phyloP scores from a whole-genome alignment of 139 green algal species.

The Chlorella sp. region DNA sequence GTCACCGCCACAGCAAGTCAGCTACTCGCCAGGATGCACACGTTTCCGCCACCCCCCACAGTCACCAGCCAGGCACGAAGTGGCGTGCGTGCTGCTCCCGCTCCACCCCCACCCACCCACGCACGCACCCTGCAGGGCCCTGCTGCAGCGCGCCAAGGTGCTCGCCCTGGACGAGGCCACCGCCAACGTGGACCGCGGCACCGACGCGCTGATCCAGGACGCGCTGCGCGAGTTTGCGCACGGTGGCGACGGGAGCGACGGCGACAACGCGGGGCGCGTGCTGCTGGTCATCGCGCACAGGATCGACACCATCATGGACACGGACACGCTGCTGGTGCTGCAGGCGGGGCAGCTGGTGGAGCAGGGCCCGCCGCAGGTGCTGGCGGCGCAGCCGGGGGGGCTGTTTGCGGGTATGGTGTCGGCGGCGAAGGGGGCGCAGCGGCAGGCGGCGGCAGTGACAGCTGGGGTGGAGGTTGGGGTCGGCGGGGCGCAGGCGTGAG shows the following conservation, averaged over 20 bases:
- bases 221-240: slow-evolving; percentile 33
- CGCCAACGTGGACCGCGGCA: slow-evolving; percentile 81
- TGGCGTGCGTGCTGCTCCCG: no score
- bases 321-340: slow-evolving; percentile 76
- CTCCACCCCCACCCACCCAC: no score
- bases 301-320: slow-evolving; percentile 85
- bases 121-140: slow-evolving; percentile 34
- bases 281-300: slow-evolving; percentile 73
- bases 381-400: slow-evolving; percentile 28
- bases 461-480: no score
- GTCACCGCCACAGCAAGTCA: no score
- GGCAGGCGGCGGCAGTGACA: no score
- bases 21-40: no score
- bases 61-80: no score
- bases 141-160: slow-evolving; percentile 53
- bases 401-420: slow-evolving; percentile 40
- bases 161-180: slow-evolving; percentile 78
- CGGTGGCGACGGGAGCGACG: not conserved
- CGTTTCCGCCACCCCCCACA: no score
- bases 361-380: slow-evolving; percentile 38
- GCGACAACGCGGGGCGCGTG: slow-evolving; percentile 35
- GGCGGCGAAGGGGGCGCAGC: slow-evolving; percentile 26
- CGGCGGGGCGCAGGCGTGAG: no score
- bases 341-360: slow-evolving; percentile 62
- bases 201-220: slow-evolving; percentile 69